phyloP scores from a whole-genome alignment of 768 basidiomycete species.

The Kwoniella dejecticola region DNA sequence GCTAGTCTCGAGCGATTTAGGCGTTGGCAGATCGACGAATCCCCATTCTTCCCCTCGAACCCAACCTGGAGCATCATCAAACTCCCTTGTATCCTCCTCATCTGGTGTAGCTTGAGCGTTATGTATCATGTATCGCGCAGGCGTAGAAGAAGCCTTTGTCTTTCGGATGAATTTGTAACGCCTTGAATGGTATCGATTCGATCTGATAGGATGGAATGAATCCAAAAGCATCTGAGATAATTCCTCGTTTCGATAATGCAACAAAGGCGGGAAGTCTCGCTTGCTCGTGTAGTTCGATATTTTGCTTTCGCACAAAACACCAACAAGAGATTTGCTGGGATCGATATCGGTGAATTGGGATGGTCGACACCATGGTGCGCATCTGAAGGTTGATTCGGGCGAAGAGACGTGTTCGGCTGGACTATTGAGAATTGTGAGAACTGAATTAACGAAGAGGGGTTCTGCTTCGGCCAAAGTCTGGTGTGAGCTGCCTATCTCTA shows the following conservation, averaged over 20 bases:
- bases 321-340: constrained; percentile 3
- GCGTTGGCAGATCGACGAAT: constrained; percentile 25
- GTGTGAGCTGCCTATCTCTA: constrained; percentile 28
- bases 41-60: constrained; percentile 29
- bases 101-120: constrained; percentile 1
- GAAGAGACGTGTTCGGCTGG: constrained; percentile 10
- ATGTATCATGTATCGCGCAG: constrained; percentile 35
- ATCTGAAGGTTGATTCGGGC: constrained; percentile 19
- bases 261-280: constrained; percentile 30
- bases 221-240: constrained; percentile 50
- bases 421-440: constrained; percentile 15
- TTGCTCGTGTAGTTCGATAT: not conserved
- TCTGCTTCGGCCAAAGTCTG: constrained; percentile 24
- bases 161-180: constrained; percentile 48
- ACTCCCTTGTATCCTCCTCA: constrained; percentile 27
- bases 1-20: constrained; percentile 25
- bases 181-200: constrained; percentile 45
- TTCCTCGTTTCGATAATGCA: constrained; percentile 43
- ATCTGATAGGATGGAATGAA: constrained; percentile 45
- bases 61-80: constrained; percentile 34
- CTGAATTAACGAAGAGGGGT: constrained; percentile 8
- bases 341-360: not conserved
- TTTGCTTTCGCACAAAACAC: constrained; percentile 28
- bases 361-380: constrained; percentile 35
- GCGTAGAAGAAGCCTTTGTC: constrained; percentile 36